Base-by-base conservation (phyloP, 495 filamentous ascomycete species). In the Hapsidospora chrysogenum region DNA sequence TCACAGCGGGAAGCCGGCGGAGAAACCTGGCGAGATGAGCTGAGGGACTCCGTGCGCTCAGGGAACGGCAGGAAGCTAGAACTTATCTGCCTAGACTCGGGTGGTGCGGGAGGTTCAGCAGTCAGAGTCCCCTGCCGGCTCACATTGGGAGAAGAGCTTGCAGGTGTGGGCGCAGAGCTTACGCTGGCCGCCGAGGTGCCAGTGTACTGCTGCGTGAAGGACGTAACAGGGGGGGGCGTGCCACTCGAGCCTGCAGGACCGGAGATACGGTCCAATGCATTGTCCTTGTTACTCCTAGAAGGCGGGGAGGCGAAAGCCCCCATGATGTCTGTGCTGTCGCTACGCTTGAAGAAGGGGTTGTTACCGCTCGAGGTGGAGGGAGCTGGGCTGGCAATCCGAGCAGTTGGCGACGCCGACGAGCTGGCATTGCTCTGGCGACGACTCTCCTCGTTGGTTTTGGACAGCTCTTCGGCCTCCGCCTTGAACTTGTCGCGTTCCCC, bases 291-390 rank as follows among this genome's bases (percentile, higher is more conserved):
- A 4, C 53, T 39, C 34, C 60, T 48, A 63, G 67, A 41, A 45
- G 66, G 43, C 44, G 56, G 34, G 41, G 56, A 52, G 36, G 49
- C 37, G 53, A 65, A 50, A n/a, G 64, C 55, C 14, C 74, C 60
- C 44, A 69, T 72, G 27, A 85, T 81, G 30, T 75, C 67, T 16
- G 65, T 62, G 38, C 72, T 78, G 18, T 70, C 77, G 6, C 78
- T 74, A 29, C 76, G 74, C 39, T 82, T 68, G 58, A 92, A 92
- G 63, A 94, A 94, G 3, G 85, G 85, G 45, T 94, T 94, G 54
- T 76, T 81, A 44, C 74, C 76, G 47, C 81, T 89, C 16, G 75
- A 57, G 17, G 73, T 77, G 13, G 83, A 85, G 25, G 72, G 64
- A 31, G 79, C 71, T 17, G 82, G 82, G 46, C 82, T 92, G 17